Conservation (phyloP, 345 rosid genomes). For the Euphorbia pulcherrima region DNA sequence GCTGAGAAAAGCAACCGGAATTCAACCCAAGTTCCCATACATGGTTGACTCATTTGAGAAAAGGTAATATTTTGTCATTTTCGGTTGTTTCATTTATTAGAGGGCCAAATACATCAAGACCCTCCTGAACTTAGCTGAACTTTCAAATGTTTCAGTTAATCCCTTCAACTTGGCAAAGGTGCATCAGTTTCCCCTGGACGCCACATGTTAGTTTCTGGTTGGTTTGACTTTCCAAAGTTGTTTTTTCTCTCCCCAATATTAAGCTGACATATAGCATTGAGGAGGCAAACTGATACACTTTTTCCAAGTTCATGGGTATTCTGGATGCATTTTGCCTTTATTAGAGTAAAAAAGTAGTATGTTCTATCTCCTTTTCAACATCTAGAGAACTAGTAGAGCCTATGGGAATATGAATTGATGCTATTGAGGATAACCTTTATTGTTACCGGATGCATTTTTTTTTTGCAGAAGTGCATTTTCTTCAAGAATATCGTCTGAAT, state of each 20-base stretch:
- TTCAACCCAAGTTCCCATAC: slow-evolving; percentile 89
- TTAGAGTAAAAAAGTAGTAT: neutral
- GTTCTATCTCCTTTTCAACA: neutral
- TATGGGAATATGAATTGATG: neutral
- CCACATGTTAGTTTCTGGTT: too few species aligned
- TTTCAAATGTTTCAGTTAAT: too few species aligned
- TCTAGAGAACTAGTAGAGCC: neutral
- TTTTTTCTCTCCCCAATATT: too few species aligned
- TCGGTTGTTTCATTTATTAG: slow-evolving; percentile 4
- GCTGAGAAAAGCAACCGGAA: slow-evolving; percentile 88
- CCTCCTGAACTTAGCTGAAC: too few species aligned
- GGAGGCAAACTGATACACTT: too few species aligned
- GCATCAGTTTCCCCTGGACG: too few species aligned
- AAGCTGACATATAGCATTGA: too few species aligned
- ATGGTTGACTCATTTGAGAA: slow-evolving; percentile 88
- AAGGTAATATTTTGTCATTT: slow-evolving; percentile 48
- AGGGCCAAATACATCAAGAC: too few species aligned
- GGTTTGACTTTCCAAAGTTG: too few species aligned
- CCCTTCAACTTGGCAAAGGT: too few species aligned
- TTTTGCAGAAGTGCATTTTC: slow-evolving; percentile 68
- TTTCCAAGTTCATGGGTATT: too few species aligned
- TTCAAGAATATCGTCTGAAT: slow-evolving; percentile 52
- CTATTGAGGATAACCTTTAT: neutral
- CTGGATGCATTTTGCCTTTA: too few species aligned
- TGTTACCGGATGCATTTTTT: slow-evolving; percentile 10